Percentiles rank a stretch among this genome's conserved stretches.
Evolutionary conservation across 768 basidiomycete species (phyloP).

Genomic region (Boletus pseudopeckii): DNA sequence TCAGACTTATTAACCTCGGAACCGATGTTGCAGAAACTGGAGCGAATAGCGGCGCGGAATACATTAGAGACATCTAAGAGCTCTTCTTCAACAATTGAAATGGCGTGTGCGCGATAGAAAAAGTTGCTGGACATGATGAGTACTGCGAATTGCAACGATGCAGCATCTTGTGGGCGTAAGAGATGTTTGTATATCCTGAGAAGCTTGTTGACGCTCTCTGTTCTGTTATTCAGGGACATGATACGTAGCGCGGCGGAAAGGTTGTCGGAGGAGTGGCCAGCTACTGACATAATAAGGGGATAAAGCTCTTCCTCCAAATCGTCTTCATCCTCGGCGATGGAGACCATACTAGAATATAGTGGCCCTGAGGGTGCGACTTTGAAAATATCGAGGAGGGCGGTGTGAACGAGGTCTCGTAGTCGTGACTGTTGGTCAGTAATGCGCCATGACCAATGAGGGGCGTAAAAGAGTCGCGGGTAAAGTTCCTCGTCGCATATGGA

Average conservation of each 20-base stretch:
- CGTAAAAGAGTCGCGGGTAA: slow-evolving; percentile 36
- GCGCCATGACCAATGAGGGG: slow-evolving; percentile 49
- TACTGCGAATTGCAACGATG: slow-evolving; percentile 44
- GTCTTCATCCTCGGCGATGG: slow-evolving; percentile 35
- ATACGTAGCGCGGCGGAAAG: slow-evolving; percentile 56
- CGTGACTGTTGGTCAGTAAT: slow-evolving; percentile 39
- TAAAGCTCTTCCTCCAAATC: slow-evolving; percentile 35
- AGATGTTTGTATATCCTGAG: slow-evolving; percentile 49
- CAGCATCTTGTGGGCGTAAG: slow-evolving; percentile 57
- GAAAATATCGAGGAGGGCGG: slow-evolving; percentile 47
- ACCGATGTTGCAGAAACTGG: slow-evolving; percentile 47
- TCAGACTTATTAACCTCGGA: slow-evolving; percentile 39
- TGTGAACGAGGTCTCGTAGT: slow-evolving; percentile 45
- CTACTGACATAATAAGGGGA: slow-evolving; percentile 36
- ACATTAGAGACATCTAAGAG: slow-evolving; percentile 43
- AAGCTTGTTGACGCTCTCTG: slow-evolving; percentile 36
- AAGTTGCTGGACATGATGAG: slow-evolving; percentile 32
- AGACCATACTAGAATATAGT: slow-evolving; percentile 43
- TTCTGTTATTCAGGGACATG: slow-evolving; percentile 36
- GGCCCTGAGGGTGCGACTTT: slow-evolving; percentile 43
- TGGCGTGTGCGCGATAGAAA: slow-evolving; percentile 29
- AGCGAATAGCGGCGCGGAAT: slow-evolving; percentile 42
- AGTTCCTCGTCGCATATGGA: slow-evolving; percentile 22
- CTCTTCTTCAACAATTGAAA: slow-evolving; percentile 51
- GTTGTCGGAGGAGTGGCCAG: slow-evolving; percentile 48